A percentile compares a stretch with the other conserved stretches of the same genome.
Conservation (phyloP, 2,329 filamentous ascomycete species). For the Cordyceps tenuipes region DNA sequence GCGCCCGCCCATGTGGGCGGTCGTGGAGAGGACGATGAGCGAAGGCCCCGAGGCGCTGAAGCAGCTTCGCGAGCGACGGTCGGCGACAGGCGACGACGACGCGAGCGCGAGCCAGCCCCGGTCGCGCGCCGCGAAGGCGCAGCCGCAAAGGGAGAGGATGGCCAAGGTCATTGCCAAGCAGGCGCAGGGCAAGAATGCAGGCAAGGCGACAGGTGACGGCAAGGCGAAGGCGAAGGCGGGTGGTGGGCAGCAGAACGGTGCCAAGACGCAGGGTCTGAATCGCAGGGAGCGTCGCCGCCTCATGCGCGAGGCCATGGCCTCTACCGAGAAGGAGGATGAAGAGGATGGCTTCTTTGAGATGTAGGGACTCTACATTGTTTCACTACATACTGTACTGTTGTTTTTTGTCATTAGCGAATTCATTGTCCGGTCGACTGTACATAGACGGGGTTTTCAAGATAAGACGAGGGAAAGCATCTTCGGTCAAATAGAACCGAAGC, state of each 20-base stretch:
- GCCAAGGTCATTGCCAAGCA: constrained; percentile 13
- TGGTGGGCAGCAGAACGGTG: constrained; percentile 17
- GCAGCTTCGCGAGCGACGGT: constrained; percentile 45
- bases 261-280: constrained; percentile 24
- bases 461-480: not conserved
- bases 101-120: not conserved
- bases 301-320: constrained; percentile 27
- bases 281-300: constrained; percentile 27
- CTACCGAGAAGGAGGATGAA: constrained; percentile 32
- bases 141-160: constrained; percentile 7
- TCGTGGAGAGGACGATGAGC: constrained; percentile 56
- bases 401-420: constrained; percentile 8
- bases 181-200: constrained; percentile 17
- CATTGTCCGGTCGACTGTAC: not conserved
- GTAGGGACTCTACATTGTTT: not conserved
- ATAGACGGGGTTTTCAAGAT: not conserved
- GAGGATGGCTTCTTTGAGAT: constrained; percentile 48
- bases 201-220: constrained; percentile 18
- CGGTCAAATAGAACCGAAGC: not conserved
- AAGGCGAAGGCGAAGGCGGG: constrained; percentile 10
- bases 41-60: constrained; percentile 45
- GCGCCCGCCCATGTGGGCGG: constrained; percentile 56
- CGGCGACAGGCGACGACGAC: constrained; percentile 14
- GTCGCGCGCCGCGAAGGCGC: not conserved
- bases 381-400: not conserved